A percentile compares a stretch with the other conserved stretches of the same genome.
These are phyloP conservation scores for Calonectria fujianensis DNA, from an alignment of 2,329 filamentous ascomycete genomes.

Conservation along the genomic window DNA sequence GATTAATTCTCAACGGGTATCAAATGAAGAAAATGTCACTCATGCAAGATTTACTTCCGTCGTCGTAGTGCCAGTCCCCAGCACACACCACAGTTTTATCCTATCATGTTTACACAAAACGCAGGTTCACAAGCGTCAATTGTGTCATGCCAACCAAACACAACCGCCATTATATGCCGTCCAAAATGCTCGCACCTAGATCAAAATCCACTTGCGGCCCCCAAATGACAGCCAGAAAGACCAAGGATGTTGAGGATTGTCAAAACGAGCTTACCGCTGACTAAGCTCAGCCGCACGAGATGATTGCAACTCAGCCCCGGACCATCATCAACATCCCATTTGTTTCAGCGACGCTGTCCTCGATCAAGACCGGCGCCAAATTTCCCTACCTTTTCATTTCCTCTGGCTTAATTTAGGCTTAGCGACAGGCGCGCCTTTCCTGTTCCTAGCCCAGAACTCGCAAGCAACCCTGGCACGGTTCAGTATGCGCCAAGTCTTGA, in stretches of 20 bases:
- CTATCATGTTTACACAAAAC: neutral
- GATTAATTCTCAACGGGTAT: neutral
- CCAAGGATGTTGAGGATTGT: neutral
- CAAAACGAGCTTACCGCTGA: neutral
- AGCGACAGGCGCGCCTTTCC: neutral
- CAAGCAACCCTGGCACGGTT: neutral
- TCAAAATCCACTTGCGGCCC: neutral
- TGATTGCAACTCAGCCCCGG: neutral
- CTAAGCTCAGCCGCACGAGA: conserved; percentile 28
- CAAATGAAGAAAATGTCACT: neutral
- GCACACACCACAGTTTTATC: neutral
- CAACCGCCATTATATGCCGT: neutral
- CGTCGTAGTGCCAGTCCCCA: too few relatives aligned
- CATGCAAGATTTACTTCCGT: neutral
- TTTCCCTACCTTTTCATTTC: too few relatives aligned
- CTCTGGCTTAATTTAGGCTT: neutral
- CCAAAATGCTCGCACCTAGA: neutral
- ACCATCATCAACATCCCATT: neutral
- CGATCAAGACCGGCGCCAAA: neutral
- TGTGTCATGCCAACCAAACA: neutral
- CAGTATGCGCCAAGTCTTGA: neutral
- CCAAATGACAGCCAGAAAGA: neutral
- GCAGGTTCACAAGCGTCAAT: neutral
- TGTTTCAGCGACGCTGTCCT: neutral
- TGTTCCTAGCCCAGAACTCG: neutral